Evolutionary conservation across 495 filamentous ascomycete genomes (phyloP).

Genomic region (Daldinia bambusicola): DNA sequence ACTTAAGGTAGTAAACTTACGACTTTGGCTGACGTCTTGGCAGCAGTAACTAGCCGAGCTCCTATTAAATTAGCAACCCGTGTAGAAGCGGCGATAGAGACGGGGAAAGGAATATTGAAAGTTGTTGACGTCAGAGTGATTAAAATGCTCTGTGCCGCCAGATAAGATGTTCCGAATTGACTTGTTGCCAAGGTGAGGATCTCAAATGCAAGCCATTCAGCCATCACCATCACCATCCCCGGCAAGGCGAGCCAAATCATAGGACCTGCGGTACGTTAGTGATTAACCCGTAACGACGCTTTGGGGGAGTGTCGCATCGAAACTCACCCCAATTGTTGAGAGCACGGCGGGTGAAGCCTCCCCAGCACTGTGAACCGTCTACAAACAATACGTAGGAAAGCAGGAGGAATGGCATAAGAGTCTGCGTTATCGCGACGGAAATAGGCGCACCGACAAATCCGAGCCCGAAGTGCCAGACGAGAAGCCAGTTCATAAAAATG

Average conservation of each 20-base stretch:
- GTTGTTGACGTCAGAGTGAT: conserved; percentile 64
- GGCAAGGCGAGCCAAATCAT: conserved; percentile 88
- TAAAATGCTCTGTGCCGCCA: conserved; percentile 72
- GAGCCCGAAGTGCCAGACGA: conserved; percentile 77
- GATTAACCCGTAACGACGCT: neutral
- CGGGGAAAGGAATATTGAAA: conserved; percentile 70
- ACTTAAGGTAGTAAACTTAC: conserved; percentile 49
- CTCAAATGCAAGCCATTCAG: conserved; percentile 88
- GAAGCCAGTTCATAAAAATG: conserved; percentile 71
- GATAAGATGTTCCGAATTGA: conserved; percentile 73
- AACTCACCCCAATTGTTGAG: conserved; percentile 77
- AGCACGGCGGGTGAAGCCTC: conserved; percentile 75
- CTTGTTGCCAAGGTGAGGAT: conserved; percentile 77
- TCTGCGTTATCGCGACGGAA: conserved; percentile 84
- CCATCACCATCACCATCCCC: conserved; percentile 91
- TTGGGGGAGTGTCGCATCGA: neutral
- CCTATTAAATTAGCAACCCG: conserved; percentile 73
- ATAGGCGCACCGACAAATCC: conserved; percentile 88
- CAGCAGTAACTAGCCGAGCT: conserved; percentile 74
- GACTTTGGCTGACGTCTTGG: conserved; percentile 75
- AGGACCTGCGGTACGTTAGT: conserved; percentile 53
- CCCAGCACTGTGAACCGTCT: conserved; percentile 84
- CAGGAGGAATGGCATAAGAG: conserved; percentile 78
- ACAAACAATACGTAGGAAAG: conserved; percentile 81
- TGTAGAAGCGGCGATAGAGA: conserved; percentile 71